A percentile compares a stretch with the other conserved stretches of the same genome.
Evolutionary conservation across 768 basidiomycete genomes (phyloP).

Genomic region (Rubroboletus pulcherrimus): DNA sequence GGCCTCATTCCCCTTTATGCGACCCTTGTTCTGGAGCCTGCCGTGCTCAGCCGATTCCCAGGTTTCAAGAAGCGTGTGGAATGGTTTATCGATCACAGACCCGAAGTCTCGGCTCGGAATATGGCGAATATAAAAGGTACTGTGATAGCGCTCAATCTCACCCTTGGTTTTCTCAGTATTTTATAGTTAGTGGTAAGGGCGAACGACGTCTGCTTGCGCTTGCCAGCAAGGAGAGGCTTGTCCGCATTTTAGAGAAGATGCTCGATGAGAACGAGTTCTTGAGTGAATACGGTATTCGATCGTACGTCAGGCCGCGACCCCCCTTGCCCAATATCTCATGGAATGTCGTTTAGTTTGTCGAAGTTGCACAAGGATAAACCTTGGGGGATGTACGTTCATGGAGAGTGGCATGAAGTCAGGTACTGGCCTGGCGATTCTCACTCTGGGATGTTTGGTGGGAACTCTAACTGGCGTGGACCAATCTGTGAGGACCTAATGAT

Average conservation of each 20-base stretch:
- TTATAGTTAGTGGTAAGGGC: conserved; percentile 59
- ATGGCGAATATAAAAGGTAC: conserved; percentile 94
- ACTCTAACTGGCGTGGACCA: conserved; percentile 96
- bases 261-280: conserved; percentile 96
- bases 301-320: conserved; percentile 49
- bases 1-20: conserved; percentile 98
- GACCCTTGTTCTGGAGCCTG: conserved; percentile 89
- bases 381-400: conserved; percentile 93
- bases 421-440: conserved; percentile 99
- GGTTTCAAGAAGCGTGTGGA: conserved; percentile 99
- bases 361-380: conserved; percentile 88
- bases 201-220: conserved; percentile 87
- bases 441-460: conserved; percentile 98
- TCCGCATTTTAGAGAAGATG: conserved; percentile 92
- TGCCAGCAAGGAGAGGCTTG: conserved; percentile 86
- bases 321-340: conserved; percentile 2
- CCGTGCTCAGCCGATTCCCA: conserved; percentile 84
- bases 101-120: conserved; percentile 81
- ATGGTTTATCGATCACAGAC: conserved; percentile 96
- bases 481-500: conserved; percentile 51
- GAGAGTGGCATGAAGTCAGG: conserved; percentile 84
- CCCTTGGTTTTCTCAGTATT: not conserved
- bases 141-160: conserved; percentile 3
- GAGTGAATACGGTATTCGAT: conserved; percentile 92
- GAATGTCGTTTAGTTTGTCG: conserved; percentile 58